Base-by-base conservation (phyloP, 2,329 filamentous ascomycete genomes). In the Xylariaceae sp. region DNA sequence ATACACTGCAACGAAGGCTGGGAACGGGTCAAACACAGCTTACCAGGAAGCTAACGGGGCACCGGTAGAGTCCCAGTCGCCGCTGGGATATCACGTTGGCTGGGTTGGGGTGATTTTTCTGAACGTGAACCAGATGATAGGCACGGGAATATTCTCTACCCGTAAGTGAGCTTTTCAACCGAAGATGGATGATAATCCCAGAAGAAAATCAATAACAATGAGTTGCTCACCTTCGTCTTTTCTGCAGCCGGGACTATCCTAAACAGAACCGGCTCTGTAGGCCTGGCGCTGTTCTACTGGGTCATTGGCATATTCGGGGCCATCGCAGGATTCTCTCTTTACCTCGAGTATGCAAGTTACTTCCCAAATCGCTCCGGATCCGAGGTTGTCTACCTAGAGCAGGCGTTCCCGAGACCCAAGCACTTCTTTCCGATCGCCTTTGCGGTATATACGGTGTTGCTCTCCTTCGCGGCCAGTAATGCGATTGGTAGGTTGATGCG, bases 1-100 rank as follows among this genome's bases (percentile, higher is more conserved):
- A 14, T 67, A 64, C 40, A 65, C 61, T 2, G 42, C 58, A 13
- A 62, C 57, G 31, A 61, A 60, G 38, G 63, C 63, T 6, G 55
- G 62, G 19, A 83, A 83, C 60, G 73, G 73, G 38, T 71, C 74
- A 6, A 63, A 69, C 44, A 65, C 72, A 2, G 73, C 76, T 2
- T 82, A 81, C 59, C 82, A 86, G 56, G 82, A 86, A 60, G 81
- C 78, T 2, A 74, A 73, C 6, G 83, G 83, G 12, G 83, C 83
- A 2, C 83, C 83, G 0, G 80, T 86, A 6, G 83, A 86, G 63
- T 70, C 67, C 1, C 63, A 72, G 5, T 84, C 81, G 3, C 82
- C 83, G 0, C 67, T 86, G n/a, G 83, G 83, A 1, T 84, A 84
- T 60, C 69, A 76, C 10, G 82, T 86, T 36, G 76, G 76, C 1